A percentile compares a stretch with the other conserved stretches of the same genome.
phyloP scores from a whole-genome alignment of 768 basidiomycete genomes.

The Lentinus brumalis region DNA sequence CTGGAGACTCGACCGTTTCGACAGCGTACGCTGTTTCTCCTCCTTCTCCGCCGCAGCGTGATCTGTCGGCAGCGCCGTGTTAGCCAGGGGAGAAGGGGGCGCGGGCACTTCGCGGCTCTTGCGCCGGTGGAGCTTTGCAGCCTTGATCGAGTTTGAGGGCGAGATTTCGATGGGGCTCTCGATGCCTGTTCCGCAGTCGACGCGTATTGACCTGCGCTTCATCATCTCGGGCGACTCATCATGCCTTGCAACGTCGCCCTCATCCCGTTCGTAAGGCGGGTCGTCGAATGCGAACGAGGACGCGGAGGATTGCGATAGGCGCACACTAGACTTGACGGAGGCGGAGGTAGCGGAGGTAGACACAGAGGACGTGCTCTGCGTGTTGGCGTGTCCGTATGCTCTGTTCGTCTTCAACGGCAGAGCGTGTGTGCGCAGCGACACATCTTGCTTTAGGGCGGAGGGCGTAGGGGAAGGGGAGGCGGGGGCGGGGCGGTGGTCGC shows the following conservation, averaged over 20 bases:
- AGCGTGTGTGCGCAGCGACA: constrained; percentile 5
- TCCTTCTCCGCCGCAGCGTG: constrained; percentile 16
- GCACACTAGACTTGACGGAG: constrained; percentile 34
- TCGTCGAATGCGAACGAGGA: constrained; percentile 46
- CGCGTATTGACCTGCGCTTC: constrained; percentile 12
- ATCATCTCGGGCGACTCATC: constrained; percentile 43
- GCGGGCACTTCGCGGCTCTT: constrained; percentile 29
- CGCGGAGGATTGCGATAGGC: constrained; percentile 47
- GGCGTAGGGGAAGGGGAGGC: constrained; percentile 24
- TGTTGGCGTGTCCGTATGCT: constrained; percentile 22
- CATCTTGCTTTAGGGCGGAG: constrained; percentile 6
- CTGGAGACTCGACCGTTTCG: constrained; percentile 21
- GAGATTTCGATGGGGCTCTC: constrained; percentile 24
- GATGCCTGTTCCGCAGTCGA: constrained; percentile 16
- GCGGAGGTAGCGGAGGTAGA: constrained; percentile 31
- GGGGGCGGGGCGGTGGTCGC: constrained; percentile 27
- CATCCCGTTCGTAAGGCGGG: constrained; percentile 14
- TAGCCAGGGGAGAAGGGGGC: constrained; percentile 2
- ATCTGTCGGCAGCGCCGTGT: constrained; percentile 3
- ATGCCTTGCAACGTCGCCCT: constrained; percentile 35
- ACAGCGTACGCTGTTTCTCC: constrained; percentile 2
- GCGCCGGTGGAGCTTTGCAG: constrained; percentile 30
- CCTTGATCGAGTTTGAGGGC: constrained; percentile 17
- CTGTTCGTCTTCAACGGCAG: constrained; percentile 13
- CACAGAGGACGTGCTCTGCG: constrained; percentile 35